Base-by-base conservation (phyloP, 164 flowering plant genomes). In the Sedum album region DNA sequence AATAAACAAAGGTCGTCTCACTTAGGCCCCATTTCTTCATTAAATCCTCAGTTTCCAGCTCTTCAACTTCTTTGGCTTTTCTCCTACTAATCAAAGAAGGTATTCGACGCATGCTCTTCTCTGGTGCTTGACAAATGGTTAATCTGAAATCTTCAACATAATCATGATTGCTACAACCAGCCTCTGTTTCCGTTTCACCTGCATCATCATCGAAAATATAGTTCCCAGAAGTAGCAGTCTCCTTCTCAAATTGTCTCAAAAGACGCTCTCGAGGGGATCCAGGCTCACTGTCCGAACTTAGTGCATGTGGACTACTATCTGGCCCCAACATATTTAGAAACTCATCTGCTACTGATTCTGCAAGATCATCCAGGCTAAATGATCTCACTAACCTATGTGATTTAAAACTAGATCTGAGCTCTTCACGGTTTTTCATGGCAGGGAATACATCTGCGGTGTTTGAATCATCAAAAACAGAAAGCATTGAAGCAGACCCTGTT, bases 11-110 rank as follows among this genome's bases (percentile, higher is more conserved):
- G 21, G 80, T 80, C 46, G 72, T 77, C 82, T 94, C 96, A 71
- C 85, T 77, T 72, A 94, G 70, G 31, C 96, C 98, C 97, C 98
- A 94, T 70, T 87, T 83, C 44, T 71, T 80, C 96, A 91, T 91
- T 60, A 91, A 78, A 70, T 80, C 82, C 77, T 88, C 93, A 33
- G 96, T 82, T 78, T 93, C 97, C 73, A 84, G 74, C 68, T 82
- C 82, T 78, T 88, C 98, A 72, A 91, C 78, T 78, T 75, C 70
- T 74, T 80, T 81, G 33, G 83, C 93, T 69, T 73, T 79, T 65
- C 80, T 81, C 76, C 75, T 76, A 55, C 64, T 65, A 67, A 33
- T 69, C 36, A 79, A 62, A 49, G 70, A 66, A 14, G 55, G 72
- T 33, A 49, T 35, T 13, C 9, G 61, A 14, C 41, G 55, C 30